A percentile compares a stretch with the other conserved stretches of the same genome.
These are phyloP conservation scores for Acanthamoeba castellanii DNA, from an alignment of 208 protist species.

Conservation along the genomic window DNA sequence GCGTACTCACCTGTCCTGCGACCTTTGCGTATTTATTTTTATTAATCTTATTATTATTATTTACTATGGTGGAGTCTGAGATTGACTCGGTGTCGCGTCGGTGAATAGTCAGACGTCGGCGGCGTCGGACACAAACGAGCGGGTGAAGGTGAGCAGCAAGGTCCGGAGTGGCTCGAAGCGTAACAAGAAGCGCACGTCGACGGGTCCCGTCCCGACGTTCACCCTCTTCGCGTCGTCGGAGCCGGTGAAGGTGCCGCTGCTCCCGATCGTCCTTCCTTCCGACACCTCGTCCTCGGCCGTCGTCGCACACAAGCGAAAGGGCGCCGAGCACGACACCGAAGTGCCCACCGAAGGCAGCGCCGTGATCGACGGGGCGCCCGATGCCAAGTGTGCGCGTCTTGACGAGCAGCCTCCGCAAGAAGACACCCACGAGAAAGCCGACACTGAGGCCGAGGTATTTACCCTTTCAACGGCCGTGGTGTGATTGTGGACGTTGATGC, in stretches of 20 bases:
- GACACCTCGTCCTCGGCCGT: background rate
- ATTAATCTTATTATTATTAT: no score
- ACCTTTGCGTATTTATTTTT: no score
- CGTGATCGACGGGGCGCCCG: background rate
- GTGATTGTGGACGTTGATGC: no score
- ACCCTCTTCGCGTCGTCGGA: conserved; percentile 43
- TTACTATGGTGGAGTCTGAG: no score
- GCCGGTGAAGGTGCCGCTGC: conserved; percentile 30
- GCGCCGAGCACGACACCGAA: background rate
- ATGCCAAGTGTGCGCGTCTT: background rate
- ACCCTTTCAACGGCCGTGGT: background rate
- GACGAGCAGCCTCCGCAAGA: background rate
- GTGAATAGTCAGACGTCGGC: background rate
- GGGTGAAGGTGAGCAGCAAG: background rate
- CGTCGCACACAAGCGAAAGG: background rate
- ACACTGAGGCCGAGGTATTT: background rate
- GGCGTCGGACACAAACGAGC: conserved; percentile 1
- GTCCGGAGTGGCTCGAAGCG: background rate
- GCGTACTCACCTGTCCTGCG: background rate
- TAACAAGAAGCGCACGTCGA: background rate
- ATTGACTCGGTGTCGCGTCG: no score
- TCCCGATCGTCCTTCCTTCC: background rate
- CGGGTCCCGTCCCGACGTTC: conserved; percentile 13
- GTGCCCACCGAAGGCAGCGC: background rate
- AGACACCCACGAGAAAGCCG: background rate